Evolutionary conservation across 192 early-diverging fungal genomes (phyloP), one percentile per base, ranked within the genome.

Genomic region (Coemansia sp.): DNA sequence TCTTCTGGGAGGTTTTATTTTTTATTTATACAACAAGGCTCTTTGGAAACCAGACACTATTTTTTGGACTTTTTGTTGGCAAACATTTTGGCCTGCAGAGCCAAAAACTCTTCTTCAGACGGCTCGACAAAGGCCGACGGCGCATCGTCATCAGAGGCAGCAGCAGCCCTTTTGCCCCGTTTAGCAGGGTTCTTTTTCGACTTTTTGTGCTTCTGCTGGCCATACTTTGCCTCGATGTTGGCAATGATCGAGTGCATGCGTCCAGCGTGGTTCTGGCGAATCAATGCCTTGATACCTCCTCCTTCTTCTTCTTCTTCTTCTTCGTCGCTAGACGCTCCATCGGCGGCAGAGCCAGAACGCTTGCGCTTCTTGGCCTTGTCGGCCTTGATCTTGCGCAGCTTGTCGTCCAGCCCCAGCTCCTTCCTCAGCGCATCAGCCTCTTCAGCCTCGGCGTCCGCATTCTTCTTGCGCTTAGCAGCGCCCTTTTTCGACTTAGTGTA

Each of bases 61-160:
- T 36, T 20, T 47, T 33, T 10, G 18, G 3, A 35, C 5, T 48
- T 55, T 41, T 80, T 77, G 38, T 70, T 78, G 25, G 50, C 73
- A 63, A 80, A 77, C 22, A 86, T 44, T 52, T 73, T 78, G 30
- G 69, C 77, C 48, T 84, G 85, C 2, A 83, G 60, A 4, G 77
- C 76, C 46, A 70, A 61, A 43, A 86, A 86, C 59, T 88, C 85
- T 25, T 82, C 86, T 18, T 88, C 85, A 0, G 62, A 74, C 18
- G 82, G 82, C 39, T 77, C 71, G 4, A 32, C 42, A 19, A 66
- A 53, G 0, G 55, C 46, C 0, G 48, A 18, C 10, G 43, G 17
- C 4, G 15, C 37, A 17, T 56, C 39, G 23, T 43, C 19, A 19
- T 51, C n/a, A n/a, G n/a, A n/a, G n/a, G n/a, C n/a, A 42, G 43